Percentiles rank a stretch among this genome's conserved stretches.
phyloP scores from a whole-genome alignment of 179 eudicot genomes.

The Silene noctiflora region DNA sequence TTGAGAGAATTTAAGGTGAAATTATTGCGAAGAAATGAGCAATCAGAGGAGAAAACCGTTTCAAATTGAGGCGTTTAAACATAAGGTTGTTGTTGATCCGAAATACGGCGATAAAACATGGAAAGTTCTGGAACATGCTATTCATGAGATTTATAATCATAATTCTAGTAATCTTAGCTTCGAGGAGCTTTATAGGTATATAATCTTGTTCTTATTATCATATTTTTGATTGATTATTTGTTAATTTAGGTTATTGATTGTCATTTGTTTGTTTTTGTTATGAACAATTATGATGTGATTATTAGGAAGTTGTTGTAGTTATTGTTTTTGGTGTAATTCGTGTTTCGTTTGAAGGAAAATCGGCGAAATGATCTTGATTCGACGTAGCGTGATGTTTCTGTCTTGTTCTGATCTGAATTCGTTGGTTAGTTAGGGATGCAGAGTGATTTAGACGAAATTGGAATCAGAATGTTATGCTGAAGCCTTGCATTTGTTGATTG shows the following conservation, averaged over 20 bases:
- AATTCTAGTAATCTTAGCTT: conserved; percentile 57
- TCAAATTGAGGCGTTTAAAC: conserved; percentile 57
- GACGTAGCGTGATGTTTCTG: neutral
- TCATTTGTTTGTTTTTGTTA: neutral
- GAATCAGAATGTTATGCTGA: neutral
- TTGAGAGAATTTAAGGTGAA: neutral
- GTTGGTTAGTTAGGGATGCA: neutral
- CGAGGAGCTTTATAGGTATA: conserved; percentile 51
- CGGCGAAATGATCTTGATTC: neutral
- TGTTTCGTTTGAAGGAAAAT: neutral
- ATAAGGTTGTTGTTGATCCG: conserved; percentile 57
- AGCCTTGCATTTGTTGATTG: neutral
- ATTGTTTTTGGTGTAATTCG: neutral
- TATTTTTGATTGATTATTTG: neutral
- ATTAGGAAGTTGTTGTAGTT: neutral
- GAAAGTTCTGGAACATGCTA: conserved; percentile 51
- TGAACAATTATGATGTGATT: neutral
- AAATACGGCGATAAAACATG: conserved; percentile 59
- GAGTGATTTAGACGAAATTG: neutral
- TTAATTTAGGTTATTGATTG: neutral
- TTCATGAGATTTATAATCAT: conserved; percentile 50
- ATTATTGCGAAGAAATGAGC: conserved; percentile 23
- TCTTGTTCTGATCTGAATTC: neutral
- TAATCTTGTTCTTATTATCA: neutral
- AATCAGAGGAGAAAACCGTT: conserved; percentile 52